phyloP scores from a whole-genome alignment of 2,329 filamentous ascomycete genomes.

The Ophiostoma sp. region DNA sequence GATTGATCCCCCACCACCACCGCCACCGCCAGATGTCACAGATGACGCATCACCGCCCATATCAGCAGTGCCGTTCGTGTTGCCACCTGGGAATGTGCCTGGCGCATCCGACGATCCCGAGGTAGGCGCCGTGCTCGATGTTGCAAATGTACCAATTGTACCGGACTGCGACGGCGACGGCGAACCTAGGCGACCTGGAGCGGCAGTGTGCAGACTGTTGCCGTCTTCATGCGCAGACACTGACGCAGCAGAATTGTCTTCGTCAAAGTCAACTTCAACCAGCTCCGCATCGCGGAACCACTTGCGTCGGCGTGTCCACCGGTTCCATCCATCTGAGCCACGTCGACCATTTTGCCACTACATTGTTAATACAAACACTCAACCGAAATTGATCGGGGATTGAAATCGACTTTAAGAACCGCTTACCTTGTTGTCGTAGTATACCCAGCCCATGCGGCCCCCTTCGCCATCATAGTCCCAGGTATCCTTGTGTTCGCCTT shows the following conservation, averaged over 20 bases:
- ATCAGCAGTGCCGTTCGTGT: conserved; percentile 19
- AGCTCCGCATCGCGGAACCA: conserved; percentile 97
- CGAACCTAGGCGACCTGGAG: conserved; percentile 11
- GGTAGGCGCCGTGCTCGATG: conserved; percentile 13
- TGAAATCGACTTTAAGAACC: no score
- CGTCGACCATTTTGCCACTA: conserved; percentile 81
- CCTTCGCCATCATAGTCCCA: conserved; percentile 54
- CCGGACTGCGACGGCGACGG: conserved; percentile 21
- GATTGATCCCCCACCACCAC: not conserved
- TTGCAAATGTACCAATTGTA: conserved; percentile 14
- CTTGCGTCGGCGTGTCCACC: conserved; percentile 87
- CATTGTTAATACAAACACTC: no score
- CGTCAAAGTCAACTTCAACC: conserved; percentile 58
- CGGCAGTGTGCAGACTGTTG: conserved; percentile 27
- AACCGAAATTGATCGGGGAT: no score
- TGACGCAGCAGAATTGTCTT: conserved; percentile 25
- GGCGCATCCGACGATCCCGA: conserved; percentile 5
- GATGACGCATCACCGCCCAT: conserved; percentile 10
- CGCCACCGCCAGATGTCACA: conserved; percentile 1
- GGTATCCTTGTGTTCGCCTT: conserved; percentile 36
- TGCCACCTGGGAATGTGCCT: not conserved
- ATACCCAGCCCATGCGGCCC: conserved; percentile 80
- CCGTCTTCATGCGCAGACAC: conserved; percentile 34
- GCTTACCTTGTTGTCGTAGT: conserved; percentile 78
- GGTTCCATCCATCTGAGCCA: conserved; percentile 83